Base-by-base conservation (phyloP, 1,139 yeast genomes). In the Ashbya aceris region DNA sequence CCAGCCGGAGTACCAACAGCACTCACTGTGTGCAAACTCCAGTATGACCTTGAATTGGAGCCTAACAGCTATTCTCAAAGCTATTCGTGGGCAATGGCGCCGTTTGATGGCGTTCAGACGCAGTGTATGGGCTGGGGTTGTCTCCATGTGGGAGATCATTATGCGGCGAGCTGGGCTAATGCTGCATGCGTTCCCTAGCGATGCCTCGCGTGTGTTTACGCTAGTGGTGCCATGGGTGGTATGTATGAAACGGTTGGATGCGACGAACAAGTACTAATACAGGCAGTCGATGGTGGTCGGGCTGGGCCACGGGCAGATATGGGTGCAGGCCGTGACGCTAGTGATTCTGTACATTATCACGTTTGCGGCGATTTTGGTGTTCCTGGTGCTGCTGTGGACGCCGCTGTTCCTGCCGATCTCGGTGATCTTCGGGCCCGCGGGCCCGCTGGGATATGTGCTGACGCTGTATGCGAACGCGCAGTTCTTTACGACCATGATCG, bases 341-440 rank as follows among this genome's bases (percentile, higher is more conserved):
- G 11, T 23, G n/a, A 14, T 34, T 5, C 11, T 34, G 11, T 34
- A 34, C 14, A 14, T 34, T 20, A 20, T 34, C 3, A 34, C 37
- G 11, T 34, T 34, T 14, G 29, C 27, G n/a, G 14, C 29, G 14
- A 34, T 34, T 23, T 14, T 34, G n/a, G 29, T 11, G 5, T 23
- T 34, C 7, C 37, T 34, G 11, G 29, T 34, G 29, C 11, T 34
- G 11, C 8, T 34, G 11, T 34, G 37, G 37, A 34, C 37, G 37
- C 37, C 37, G 11, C 29, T 34, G n/a, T 34, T 34, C 14, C 14
- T 34, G 14, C 37, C 37, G 29, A 34, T 34, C 11, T 34, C 37
- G 4, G 37, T 34, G 20, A 34, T 34, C n/a, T 34, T 34, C 14
- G 37, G 37, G 11, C 37, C 37, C n/a, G 37, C 37, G n/a, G 37